Evolutionary conservation across 345 rosid species (phyloP).

Genomic region (Rhizophora mangle): DNA sequence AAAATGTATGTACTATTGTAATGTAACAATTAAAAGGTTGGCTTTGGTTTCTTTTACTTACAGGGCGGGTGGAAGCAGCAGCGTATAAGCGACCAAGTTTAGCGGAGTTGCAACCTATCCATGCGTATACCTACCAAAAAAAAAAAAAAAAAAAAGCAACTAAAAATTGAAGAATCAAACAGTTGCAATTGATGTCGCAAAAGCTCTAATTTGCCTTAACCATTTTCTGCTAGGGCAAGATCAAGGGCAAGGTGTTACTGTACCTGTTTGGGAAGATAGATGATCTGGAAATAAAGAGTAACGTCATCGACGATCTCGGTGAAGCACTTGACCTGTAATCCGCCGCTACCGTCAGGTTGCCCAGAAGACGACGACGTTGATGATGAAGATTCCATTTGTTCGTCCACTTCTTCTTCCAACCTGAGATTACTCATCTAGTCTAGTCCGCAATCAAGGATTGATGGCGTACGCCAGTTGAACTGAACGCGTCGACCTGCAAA

Average conservation of each 20-base stretch:
- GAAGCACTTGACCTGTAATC: slow-evolving; percentile 47
- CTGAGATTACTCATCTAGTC: too few relatives aligned
- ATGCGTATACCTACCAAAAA: slow-evolving; percentile 57
- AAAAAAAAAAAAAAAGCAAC: not conserved
- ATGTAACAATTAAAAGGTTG: too few relatives aligned
- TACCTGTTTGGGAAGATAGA: slow-evolving; percentile 68
- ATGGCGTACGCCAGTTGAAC: too few relatives aligned
- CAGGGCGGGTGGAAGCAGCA: slow-evolving; percentile 80
- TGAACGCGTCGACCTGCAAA: too few relatives aligned
- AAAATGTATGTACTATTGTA: too few relatives aligned
- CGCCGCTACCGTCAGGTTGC: slow-evolving; percentile 1
- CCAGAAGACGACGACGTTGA: not conserved
- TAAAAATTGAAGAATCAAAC: too few relatives aligned
- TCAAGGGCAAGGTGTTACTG: not conserved
- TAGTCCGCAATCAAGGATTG: not conserved
- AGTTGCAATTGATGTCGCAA: too few relatives aligned
- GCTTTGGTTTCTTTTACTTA: slow-evolving; percentile 14
- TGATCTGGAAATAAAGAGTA: slow-evolving; percentile 68
- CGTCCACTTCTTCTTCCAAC: too few relatives aligned
- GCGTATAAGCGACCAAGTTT: slow-evolving; percentile 80
- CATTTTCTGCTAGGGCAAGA: too few relatives aligned
- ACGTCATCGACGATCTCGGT: slow-evolving; percentile 59
- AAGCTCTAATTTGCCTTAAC: too few relatives aligned
- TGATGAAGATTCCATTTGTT: too few relatives aligned
- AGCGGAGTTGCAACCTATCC: slow-evolving; percentile 74